Percentiles rank a stretch among this genome's conserved stretches.
phyloP scores from a whole-genome alignment of 129 eudicot genomes.

The Sambucus nigra region DNA sequence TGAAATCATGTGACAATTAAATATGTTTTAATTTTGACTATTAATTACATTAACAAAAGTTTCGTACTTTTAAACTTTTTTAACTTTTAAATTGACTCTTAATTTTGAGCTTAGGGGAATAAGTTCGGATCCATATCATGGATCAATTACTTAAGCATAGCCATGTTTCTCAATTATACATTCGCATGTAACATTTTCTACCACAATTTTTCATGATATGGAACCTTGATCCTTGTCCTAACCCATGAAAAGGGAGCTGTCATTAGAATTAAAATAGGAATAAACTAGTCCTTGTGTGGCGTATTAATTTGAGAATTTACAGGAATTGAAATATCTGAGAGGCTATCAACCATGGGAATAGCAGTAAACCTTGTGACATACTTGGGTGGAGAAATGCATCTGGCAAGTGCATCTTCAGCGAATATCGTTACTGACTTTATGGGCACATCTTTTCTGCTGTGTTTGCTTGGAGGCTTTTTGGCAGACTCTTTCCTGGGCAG shows the following conservation, averaged over 20 bases:
- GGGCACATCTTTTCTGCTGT: constrained; percentile 90
- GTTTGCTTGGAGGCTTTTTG: constrained; percentile 87
- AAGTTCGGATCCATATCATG: too few relatives aligned
- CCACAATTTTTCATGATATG: background rate
- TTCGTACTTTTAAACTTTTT: too few relatives aligned
- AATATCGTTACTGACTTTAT: constrained; percentile 90
- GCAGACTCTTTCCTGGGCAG: constrained; percentile 96
- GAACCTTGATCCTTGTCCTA: background rate
- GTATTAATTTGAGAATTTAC: background rate
- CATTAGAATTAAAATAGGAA: background rate
- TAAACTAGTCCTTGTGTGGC: too few relatives aligned
- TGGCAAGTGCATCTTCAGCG: constrained; percentile 82
- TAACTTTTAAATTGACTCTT: too few relatives aligned
- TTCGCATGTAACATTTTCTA: too few relatives aligned
- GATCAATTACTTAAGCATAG: too few relatives aligned
- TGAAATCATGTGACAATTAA: too few relatives aligned
- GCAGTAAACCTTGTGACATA: constrained; percentile 96
- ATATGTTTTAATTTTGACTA: too few relatives aligned
- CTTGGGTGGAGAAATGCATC: constrained; percentile 83
- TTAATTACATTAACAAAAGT: too few relatives aligned
- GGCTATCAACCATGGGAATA: constrained; percentile 99
- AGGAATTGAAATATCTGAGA: constrained; percentile 89
- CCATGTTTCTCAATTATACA: too few relatives aligned
- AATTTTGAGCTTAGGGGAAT: too few relatives aligned
- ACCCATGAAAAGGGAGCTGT: background rate